Evolutionary conservation across 163 green algal species (phyloP).

Genomic region (Scenedesmus sp.): DNA sequence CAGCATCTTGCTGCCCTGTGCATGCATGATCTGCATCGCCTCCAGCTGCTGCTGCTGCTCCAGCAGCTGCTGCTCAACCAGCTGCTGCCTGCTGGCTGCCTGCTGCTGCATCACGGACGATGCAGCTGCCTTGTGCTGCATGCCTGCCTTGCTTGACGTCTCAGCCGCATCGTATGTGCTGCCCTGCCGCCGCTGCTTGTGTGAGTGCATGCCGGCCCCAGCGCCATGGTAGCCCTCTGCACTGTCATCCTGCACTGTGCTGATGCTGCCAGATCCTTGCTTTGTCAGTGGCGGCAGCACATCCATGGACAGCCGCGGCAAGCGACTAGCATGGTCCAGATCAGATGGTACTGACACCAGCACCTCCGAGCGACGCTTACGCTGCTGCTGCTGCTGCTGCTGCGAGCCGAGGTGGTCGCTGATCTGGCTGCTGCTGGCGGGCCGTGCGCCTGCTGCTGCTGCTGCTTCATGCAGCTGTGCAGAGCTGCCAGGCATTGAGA

Average conservation of each 20-base stretch:
- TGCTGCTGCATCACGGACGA: neutral
- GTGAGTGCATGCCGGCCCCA: neutral
- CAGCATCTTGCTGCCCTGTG: neutral
- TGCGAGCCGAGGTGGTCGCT: neutral
- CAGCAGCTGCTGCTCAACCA: neutral
- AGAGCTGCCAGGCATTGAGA: neutral
- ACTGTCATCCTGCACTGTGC: neutral
- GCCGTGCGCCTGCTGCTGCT: neutral
- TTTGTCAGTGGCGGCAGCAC: neutral
- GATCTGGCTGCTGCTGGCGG: neutral
- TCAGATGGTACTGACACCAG: neutral
- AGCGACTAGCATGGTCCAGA: neutral
- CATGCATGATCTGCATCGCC: neutral
- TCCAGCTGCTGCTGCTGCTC: conserved; percentile 20
- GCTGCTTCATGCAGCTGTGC: neutral
- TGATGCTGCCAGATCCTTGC: neutral
- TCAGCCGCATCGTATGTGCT: neutral
- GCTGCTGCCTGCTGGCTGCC: neutral
- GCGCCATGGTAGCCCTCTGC: neutral
- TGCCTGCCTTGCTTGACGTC: neutral
- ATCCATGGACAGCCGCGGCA: neutral
- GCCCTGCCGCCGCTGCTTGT: neutral
- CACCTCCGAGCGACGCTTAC: neutral
- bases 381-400: neutral
- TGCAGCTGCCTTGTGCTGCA: conserved; percentile 19